Percentiles rank a stretch among this genome's conserved stretches.
phyloP scores from a whole-genome alignment of 75 land plant species.

The Chamaecyparis obtusa region DNA sequence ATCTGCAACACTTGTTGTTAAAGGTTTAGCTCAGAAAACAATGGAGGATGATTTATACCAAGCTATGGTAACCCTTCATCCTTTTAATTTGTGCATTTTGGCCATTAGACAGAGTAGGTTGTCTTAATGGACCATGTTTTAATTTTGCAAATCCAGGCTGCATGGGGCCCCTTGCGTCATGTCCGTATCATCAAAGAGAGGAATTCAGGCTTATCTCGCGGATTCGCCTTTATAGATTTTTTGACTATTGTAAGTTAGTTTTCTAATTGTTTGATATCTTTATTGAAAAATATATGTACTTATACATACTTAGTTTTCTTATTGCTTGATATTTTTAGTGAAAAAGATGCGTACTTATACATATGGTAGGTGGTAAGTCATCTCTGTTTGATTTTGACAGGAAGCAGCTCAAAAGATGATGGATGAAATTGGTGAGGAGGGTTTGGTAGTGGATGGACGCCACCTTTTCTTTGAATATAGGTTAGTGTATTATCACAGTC shows the following conservation, averaged over 20 bases:
- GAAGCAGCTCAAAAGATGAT: slow-evolving; percentile 58
- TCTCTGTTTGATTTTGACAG: slow-evolving; percentile 14
- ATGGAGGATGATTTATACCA: slow-evolving; percentile 42
- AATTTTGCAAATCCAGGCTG: slow-evolving; percentile 19
- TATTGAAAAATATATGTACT: no score
- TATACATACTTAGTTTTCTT: neutral
- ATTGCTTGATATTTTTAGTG: neutral
- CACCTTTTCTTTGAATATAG: slow-evolving; percentile 51
- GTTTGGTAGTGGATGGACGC: slow-evolving; percentile 41
- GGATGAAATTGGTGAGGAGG: slow-evolving; percentile 38
- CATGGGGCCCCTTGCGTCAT: slow-evolving; percentile 51
- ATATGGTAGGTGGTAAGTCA: neutral
- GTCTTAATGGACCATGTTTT: neutral
- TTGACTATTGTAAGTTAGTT: slow-evolving; percentile 33
- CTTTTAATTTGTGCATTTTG: neutral
- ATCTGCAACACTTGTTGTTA: slow-evolving; percentile 55
- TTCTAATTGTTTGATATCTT: neutral
- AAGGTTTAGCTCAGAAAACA: slow-evolving; percentile 48
- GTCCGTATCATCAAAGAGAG: slow-evolving; percentile 53
- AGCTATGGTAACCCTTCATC: slow-evolving; percentile 25
- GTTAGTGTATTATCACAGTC: slow-evolving; percentile 6
- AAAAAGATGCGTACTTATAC: neutral
- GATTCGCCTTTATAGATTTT: slow-evolving; percentile 55
- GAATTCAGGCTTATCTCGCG: slow-evolving; percentile 40
- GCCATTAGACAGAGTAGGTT: neutral